phyloP scores from a whole-genome alignment of 371 early-diverging fungal genomes.

The Haplosporangium sp. region DNA sequence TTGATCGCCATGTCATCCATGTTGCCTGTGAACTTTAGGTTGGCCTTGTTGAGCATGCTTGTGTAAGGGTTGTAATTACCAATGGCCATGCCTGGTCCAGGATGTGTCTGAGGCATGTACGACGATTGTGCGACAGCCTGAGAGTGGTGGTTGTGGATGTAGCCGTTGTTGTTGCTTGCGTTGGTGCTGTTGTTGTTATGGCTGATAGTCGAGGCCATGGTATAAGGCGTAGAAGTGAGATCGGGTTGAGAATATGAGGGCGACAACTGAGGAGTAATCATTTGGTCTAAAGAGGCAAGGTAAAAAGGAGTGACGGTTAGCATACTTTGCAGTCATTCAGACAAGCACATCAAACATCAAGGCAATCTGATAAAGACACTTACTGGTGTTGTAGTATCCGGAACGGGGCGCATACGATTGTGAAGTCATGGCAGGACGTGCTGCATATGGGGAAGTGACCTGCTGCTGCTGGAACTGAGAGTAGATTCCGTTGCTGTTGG shows the following conservation, averaged over 20 bases:
- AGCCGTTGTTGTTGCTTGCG: background rate
- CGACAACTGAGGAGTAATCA: constrained; percentile 35
- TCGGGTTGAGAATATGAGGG: constrained; percentile 29
- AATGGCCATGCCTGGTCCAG: constrained; percentile 19
- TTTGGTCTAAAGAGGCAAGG: constrained; percentile 22
- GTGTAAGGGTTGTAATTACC: constrained; percentile 62
- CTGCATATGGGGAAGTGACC: constrained; percentile 29
- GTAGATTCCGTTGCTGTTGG: constrained; percentile 28
- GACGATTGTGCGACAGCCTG: constrained; percentile 23
- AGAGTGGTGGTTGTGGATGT: constrained; percentile 21
- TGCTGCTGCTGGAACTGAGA: constrained; percentile 25
- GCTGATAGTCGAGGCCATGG: constrained; percentile 22
- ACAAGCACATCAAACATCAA: too few relatives aligned
- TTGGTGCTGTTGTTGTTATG: constrained; percentile 8
- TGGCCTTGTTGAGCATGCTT: constrained; percentile 76
- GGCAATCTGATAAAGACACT: background rate
- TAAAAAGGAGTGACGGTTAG: background rate
- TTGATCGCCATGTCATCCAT: constrained; percentile 68
- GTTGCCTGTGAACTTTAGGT: constrained; percentile 72
- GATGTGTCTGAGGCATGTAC: constrained; percentile 31
- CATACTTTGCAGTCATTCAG: too few relatives aligned
- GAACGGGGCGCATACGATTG: constrained; percentile 28
- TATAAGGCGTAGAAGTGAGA: constrained; percentile 27
- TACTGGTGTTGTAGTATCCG: constrained; percentile 48
- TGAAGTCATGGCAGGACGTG: constrained; percentile 28